phyloP scores from a whole-genome alignment of 768 basidiomycete genomes.

The Naematelia aurantialba region DNA sequence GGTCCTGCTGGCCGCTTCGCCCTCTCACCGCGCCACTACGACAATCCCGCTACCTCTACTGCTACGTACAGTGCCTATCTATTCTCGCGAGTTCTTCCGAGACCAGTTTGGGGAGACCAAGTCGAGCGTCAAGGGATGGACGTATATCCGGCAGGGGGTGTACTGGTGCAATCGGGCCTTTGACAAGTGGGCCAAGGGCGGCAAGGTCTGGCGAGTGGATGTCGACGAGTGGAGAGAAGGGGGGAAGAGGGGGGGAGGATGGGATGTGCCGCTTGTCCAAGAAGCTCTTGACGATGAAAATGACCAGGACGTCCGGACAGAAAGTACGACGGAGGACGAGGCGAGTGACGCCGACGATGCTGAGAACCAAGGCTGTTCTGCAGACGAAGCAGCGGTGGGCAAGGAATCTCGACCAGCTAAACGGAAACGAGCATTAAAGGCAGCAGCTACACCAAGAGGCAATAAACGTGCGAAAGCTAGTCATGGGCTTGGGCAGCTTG shows the following conservation, averaged over 20 bases:
- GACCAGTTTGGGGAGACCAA: conserved; percentile 32
- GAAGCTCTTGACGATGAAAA: conserved; percentile 14
- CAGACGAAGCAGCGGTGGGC: conserved; percentile 16
- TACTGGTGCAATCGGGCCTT: conserved; percentile 45
- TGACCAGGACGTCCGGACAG: conserved; percentile 9
- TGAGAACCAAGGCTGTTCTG: conserved; percentile 15
- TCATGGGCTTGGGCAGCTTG: conserved; percentile 12
- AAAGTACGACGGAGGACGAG: conserved; percentile 8
- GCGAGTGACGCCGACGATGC: conserved; percentile 6
- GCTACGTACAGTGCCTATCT: conserved; percentile 32
- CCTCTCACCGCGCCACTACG: conserved; percentile 37
- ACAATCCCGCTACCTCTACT: conserved; percentile 32
- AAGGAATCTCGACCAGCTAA: conserved; percentile 18
- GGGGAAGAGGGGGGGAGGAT: conserved; percentile 28
- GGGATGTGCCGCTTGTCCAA: conserved; percentile 18
- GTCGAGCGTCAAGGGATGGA: conserved; percentile 39
- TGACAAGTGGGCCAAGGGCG: conserved; percentile 41
- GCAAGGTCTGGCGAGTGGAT: conserved; percentile 34
- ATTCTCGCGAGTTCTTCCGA: conserved; percentile 34
- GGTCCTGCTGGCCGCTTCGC: conserved; percentile 43
- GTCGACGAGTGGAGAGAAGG: conserved; percentile 37
- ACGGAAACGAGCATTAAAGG: conserved; percentile 17
- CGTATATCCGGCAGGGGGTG: conserved; percentile 33
- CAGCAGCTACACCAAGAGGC: not conserved
- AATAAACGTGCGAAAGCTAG: conserved; percentile 11